These are phyloP conservation scores for Bothriochloa decipiens DNA, from an alignment of 176 grass and related monocot genomes.

Conservation along the genomic window DNA sequence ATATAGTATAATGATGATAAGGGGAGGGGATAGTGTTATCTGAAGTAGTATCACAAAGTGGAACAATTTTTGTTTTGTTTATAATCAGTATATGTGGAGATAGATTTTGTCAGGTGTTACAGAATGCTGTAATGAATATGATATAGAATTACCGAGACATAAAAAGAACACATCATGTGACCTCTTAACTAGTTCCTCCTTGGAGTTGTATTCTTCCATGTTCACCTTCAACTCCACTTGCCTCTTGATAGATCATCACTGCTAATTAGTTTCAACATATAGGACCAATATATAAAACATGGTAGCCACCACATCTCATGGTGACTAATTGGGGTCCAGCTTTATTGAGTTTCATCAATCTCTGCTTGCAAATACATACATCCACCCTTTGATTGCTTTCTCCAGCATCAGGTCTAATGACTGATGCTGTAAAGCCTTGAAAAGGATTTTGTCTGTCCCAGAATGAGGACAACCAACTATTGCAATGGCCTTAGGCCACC, in stretches of 20 bases:
- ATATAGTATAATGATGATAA: neutral
- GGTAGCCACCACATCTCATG: neutral
- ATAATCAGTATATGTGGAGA: neutral
- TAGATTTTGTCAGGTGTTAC: neutral
- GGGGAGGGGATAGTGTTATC: neutral
- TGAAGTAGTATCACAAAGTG: neutral
- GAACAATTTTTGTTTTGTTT: neutral
- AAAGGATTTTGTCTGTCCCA: neutral
- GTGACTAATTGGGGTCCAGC: neutral
- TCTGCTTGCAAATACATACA: neutral
- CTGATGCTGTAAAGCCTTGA: neutral
- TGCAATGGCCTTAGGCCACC: neutral
- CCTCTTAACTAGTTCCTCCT: neutral
- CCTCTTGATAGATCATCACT: neutral
- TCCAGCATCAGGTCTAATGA: neutral
- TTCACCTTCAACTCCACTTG: neutral
- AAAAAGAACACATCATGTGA: neutral
- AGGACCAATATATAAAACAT: neutral
- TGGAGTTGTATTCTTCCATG: neutral
- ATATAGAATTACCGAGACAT: neutral
- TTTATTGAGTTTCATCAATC: slow-evolving; percentile 1
- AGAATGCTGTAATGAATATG: neutral
- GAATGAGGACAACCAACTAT: neutral
- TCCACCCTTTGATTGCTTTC: neutral
- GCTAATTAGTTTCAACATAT: neutral